Percentiles rank a stretch among this genome's conserved stretches.
These are phyloP conservation scores for Myxozyma vanderwaltii DNA, from an alignment of 805 yeast genomes.

Conservation along the genomic window DNA sequence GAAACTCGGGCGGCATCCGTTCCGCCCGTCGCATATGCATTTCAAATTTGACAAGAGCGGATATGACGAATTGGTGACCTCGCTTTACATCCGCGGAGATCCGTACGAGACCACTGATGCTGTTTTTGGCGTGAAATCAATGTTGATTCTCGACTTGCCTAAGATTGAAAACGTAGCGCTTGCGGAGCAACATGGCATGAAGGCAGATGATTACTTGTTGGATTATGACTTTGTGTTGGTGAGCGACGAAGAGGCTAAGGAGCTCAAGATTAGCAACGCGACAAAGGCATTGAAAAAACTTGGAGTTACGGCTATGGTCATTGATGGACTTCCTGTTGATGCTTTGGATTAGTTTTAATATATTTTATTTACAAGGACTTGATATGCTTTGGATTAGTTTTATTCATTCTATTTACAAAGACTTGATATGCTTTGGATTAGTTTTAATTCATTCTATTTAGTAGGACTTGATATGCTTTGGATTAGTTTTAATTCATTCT, in stretches of 20 bases:
- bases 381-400: too few relatives aligned
- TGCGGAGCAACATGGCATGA: slow-evolving; percentile 23
- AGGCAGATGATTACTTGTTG: slow-evolving; percentile 23
- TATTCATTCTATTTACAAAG: too few relatives aligned
- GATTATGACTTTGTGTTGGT: slow-evolving; percentile 29
- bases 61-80: slow-evolving; percentile 43
- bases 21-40: slow-evolving; percentile 45
- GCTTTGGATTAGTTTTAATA: neutral
- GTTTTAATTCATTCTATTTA: too few relatives aligned
- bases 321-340: slow-evolving; percentile 32
- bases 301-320: slow-evolving; percentile 18
- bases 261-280: slow-evolving; percentile 16
- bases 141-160: slow-evolving; percentile 29
- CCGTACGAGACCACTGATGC: slow-evolving; percentile 43
- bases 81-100: slow-evolving; percentile 42
- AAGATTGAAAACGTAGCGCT: slow-evolving; percentile 14
- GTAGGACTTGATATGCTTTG: too few relatives aligned
- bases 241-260: slow-evolving; percentile 23
- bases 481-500: too few relatives aligned
- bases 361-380: neutral
- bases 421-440: too few relatives aligned
- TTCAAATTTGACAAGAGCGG: slow-evolving; percentile 40
- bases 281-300: slow-evolving; percentile 19
- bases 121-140: slow-evolving; percentile 45
- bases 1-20: slow-evolving; percentile 45